Conservation (phyloP, 176 grass and related monocot genomes). For the Hyparrhenia diplandra region DNA sequence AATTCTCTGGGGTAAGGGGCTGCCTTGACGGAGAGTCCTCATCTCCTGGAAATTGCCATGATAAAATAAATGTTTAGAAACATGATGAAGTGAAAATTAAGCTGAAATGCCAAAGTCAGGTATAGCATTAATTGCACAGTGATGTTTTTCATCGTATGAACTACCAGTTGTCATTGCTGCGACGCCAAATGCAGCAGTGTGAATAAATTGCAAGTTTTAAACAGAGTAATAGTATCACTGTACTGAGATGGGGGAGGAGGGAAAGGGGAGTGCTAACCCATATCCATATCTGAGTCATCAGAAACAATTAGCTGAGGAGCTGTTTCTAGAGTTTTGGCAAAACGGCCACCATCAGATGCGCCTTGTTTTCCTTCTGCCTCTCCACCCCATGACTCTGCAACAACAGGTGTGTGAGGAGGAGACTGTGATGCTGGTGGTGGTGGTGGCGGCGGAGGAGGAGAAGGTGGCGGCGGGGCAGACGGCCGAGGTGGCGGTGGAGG, state of each 20-base stretch:
- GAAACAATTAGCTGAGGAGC: slow-evolving; percentile 53
- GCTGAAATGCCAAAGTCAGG: slow-evolving; percentile 35
- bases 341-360: slow-evolving; percentile 10
- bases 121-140: neutral
- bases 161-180: slow-evolving; percentile 2
- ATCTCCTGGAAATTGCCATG: slow-evolving; percentile 53
- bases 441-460: slow-evolving; percentile 26
- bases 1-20: slow-evolving; percentile 53
- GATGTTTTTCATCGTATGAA: slow-evolving; percentile 15
- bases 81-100: slow-evolving; percentile 13
- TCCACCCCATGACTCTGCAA: slow-evolving; percentile 6
- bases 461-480: slow-evolving; percentile 28
- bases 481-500: slow-evolving; percentile 33
- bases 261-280: slow-evolving; percentile 51
- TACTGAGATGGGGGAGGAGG: slow-evolving; percentile 3
- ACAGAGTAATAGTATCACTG: neutral
- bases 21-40: slow-evolving; percentile 46
- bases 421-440: neutral
- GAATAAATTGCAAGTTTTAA: neutral
- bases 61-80: slow-evolving; percentile 38
- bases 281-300: slow-evolving; percentile 91
- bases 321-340: slow-evolving; percentile 13
- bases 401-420: neutral
- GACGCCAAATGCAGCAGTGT: slow-evolving; percentile 5
- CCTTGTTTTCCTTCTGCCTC: slow-evolving; percentile 6